These are phyloP conservation scores for Arachis hypogaea DNA, from an alignment of 306 rosid species.

Conservation along the genomic window DNA sequence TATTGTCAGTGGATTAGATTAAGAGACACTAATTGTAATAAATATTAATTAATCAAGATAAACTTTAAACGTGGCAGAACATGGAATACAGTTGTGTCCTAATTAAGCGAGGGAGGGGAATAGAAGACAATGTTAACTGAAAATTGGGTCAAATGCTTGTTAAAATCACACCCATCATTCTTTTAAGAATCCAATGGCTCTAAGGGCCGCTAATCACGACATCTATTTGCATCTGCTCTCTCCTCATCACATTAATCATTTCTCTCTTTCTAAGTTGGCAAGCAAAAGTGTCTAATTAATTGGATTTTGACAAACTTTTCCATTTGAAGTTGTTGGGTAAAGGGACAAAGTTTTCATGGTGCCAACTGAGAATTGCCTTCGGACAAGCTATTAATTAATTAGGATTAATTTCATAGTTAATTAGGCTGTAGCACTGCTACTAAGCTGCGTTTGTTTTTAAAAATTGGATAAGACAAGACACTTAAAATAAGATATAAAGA, in stretches of 20 bases:
- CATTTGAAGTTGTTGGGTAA: slow-evolving; percentile 48
- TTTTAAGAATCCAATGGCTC: slow-evolving; percentile 61
- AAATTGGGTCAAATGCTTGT: slow-evolving; percentile 58
- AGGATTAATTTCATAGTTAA: slow-evolving; percentile 34
- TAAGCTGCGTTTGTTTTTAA: too few species aligned
- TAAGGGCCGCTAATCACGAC: slow-evolving; percentile 83
- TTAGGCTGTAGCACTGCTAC: background rate
- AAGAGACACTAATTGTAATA: too few species aligned
- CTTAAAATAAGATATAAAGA: too few species aligned
- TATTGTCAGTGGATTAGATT: too few species aligned
- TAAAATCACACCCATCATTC: slow-evolving; percentile 34
- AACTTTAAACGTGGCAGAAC: slow-evolving; percentile 53
- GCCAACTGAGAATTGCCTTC: slow-evolving; percentile 54
- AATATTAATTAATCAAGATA: background rate
- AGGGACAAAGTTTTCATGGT: slow-evolving; percentile 41
- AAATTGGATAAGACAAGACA: too few species aligned
- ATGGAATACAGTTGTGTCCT: slow-evolving; percentile 59
- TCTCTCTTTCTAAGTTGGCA: slow-evolving; percentile 41
- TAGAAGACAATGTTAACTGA: slow-evolving; percentile 12
- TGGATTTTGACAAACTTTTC: slow-evolving; percentile 33
- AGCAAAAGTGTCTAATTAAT: slow-evolving; percentile 36
- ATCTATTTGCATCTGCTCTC: slow-evolving; percentile 22
- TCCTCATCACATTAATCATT: background rate
- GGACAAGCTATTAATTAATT: slow-evolving; percentile 46
- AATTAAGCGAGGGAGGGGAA: slow-evolving; percentile 12